Conservation (phyloP, 768 basidiomycete genomes). For the Daedaleopsis sinensis region DNA sequence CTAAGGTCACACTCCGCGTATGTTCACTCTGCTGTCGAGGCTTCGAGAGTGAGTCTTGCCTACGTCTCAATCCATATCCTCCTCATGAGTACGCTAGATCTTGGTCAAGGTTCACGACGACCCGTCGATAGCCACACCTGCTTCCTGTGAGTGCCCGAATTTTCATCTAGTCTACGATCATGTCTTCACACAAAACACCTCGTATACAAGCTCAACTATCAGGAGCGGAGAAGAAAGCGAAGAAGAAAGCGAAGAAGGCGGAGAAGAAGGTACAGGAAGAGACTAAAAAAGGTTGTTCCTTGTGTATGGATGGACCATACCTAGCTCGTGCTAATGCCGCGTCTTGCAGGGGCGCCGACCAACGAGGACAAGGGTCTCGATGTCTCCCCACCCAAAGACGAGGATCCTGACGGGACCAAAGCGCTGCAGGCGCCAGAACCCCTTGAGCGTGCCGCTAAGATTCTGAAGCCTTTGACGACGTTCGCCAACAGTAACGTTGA, state of each 20-base stretch:
- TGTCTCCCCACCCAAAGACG: constrained; percentile 59
- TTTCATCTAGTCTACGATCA: constrained; percentile 3
- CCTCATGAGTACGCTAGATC: constrained; percentile 50
- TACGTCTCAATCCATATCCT: neutral
- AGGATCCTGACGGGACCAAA: constrained; percentile 83
- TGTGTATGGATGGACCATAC: constrained; percentile 9
- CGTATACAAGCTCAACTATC: constrained; percentile 47
- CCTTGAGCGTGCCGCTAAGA: constrained; percentile 74
- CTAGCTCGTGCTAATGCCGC: constrained; percentile 1
- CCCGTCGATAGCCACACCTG: constrained; percentile 53
- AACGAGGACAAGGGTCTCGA: constrained; percentile 78
- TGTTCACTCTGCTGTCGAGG: constrained; percentile 69
- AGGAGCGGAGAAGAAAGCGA: constrained; percentile 77
- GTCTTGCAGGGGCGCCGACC: constrained; percentile 36
- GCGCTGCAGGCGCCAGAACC: constrained; percentile 63
- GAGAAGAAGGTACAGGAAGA: constrained; percentile 69
- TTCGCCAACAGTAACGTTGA: constrained; percentile 58
- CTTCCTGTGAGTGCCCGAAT: constrained; percentile 24
- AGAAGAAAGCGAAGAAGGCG: constrained; percentile 86
- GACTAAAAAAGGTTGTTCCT: constrained; percentile 63
- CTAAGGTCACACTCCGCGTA: constrained; percentile 80
- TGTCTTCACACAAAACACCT: neutral
- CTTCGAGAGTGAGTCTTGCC: constrained; percentile 55
- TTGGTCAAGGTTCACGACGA: constrained; percentile 73
- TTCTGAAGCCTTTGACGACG: constrained; percentile 63